Conservation (phyloP, 1,284 basidiomycete genomes). For the Ceratobasidium sp. region DNA sequence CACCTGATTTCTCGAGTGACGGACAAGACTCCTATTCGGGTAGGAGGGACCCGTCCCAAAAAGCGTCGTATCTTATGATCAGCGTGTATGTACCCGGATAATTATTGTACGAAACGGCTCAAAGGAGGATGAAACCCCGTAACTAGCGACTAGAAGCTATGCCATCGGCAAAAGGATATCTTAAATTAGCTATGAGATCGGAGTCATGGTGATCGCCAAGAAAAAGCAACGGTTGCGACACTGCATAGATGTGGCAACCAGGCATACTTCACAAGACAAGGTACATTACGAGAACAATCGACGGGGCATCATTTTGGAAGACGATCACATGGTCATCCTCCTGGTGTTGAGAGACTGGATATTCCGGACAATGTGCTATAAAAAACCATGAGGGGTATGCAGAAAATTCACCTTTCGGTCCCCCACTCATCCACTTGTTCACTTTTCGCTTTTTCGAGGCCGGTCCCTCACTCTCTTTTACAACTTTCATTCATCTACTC, state of each 20-base stretch:
- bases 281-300: not conserved
- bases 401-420: conserved; percentile 15
- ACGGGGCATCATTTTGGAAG: not conserved
- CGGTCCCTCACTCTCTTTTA: conserved; percentile 25
- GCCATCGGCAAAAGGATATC: not conserved
- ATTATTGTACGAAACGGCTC: not conserved
- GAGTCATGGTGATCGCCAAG: not conserved
- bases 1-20: conserved; percentile 36
- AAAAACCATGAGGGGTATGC: not conserved
- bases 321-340: not conserved
- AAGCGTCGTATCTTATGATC: conserved; percentile 39
- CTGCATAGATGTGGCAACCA: too few relatives aligned
- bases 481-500: not conserved
- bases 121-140: not conserved
- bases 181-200: not conserved
- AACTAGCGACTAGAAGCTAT: not conserved
- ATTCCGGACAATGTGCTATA: too few relatives aligned
- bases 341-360: too few relatives aligned
- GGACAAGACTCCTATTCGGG: conserved; percentile 38
- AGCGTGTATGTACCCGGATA: too few relatives aligned
- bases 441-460: conserved; percentile 14
- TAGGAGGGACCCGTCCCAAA: conserved; percentile 39
- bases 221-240: not conserved
- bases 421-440: conserved; percentile 4
- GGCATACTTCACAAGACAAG: too few relatives aligned